Evolutionary conservation across 2,329 filamentous ascomycete species (phyloP).

Genomic region (Colletotrichum spinosum): DNA sequence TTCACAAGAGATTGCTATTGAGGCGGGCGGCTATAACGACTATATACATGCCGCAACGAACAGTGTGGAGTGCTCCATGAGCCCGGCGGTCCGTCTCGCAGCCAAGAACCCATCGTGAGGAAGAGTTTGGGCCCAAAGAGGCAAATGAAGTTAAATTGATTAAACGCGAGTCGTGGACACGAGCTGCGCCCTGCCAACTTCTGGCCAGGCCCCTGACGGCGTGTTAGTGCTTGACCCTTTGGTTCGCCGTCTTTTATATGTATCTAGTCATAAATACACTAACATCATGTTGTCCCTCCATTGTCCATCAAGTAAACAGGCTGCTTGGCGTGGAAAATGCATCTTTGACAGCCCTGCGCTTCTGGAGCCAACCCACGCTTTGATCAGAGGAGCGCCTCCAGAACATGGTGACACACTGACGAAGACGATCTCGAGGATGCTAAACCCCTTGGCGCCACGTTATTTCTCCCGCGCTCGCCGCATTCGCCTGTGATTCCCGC

Average conservation of each 20-base stretch:
- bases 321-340: not conserved
- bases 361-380: not conserved
- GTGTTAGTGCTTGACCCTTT: not conserved
- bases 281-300: not conserved
- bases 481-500: no score
- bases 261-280: no score
- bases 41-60: slow-evolving; percentile 29
- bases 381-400: slow-evolving; percentile 2
- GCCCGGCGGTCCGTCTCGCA: slow-evolving; percentile 3
- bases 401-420: not conserved
- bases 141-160: slow-evolving; percentile 33
- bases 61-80: not conserved
- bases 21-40: not conserved
- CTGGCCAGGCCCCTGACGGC: not conserved
- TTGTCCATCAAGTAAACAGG: not conserved
- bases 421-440: no score
- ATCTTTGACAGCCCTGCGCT: no score
- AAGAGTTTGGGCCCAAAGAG: slow-evolving; percentile 16
- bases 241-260: not conserved
- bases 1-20: no score
- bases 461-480: no score
- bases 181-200: not conserved
- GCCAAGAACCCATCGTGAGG: slow-evolving; percentile 9
- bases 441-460: no score
- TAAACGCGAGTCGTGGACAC: slow-evolving; percentile 19